Conservation (phyloP, 768 basidiomycete species). For the Phylloporus rhodoxanthus region DNA sequence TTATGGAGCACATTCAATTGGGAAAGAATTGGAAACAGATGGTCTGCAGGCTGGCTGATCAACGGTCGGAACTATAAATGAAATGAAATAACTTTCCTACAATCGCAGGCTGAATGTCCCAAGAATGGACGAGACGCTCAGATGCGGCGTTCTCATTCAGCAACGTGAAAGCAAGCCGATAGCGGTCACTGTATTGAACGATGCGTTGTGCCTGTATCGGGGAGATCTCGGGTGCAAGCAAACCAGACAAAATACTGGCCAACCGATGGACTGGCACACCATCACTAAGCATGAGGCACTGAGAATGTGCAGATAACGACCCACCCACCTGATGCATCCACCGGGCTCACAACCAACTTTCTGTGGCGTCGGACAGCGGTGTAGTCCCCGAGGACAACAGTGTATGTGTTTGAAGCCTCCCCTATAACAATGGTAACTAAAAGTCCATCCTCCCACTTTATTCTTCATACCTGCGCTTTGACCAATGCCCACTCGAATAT, state of each 20-base stretch:
- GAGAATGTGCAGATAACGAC: not conserved
- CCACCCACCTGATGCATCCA: conserved; percentile 26
- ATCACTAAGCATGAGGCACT: conserved; percentile 10
- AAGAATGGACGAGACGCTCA: conserved; percentile 52
- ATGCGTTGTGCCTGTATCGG: conserved; percentile 47
- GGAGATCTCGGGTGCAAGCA: conserved; percentile 41
- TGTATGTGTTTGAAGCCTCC: conserved; percentile 16
- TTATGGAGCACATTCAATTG: conserved; percentile 70
- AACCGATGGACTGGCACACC: conserved; percentile 34
- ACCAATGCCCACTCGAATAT: conserved; percentile 29
- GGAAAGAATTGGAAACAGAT: conserved; percentile 60
- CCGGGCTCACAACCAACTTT: conserved; percentile 17
- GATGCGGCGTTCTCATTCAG: conserved; percentile 83
- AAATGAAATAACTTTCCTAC: conserved; percentile 42
- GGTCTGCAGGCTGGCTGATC: conserved; percentile 40
- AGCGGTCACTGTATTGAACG: conserved; percentile 73
- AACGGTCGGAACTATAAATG: conserved; percentile 14
- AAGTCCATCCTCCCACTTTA: not conserved
- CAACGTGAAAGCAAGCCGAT: conserved; percentile 87
- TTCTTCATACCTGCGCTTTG: conserved; percentile 33
- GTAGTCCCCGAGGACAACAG: conserved; percentile 19
- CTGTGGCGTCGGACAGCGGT: conserved; percentile 21
- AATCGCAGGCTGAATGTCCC: conserved; percentile 69
- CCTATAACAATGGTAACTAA: conserved; percentile 13
- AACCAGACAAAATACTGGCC: conserved; percentile 31